Base-by-base conservation (phyloP, 345 rosid genomes). In the Lepidium africanum region DNA sequence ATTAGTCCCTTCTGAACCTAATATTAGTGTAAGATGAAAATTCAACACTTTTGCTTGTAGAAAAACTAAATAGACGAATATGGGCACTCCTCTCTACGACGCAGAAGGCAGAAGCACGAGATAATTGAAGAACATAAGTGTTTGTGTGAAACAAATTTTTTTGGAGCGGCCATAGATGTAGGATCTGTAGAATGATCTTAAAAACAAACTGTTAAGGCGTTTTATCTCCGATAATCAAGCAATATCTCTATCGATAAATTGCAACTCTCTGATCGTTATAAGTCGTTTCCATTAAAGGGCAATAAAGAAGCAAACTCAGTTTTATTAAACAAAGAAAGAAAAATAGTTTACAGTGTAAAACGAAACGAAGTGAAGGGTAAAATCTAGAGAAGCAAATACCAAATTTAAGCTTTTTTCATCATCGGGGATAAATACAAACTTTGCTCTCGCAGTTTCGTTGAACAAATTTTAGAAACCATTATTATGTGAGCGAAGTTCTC, bases 1-100 rank as follows among this genome's bases (percentile, higher is more conserved):
- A 67, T 54, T 78, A 58, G 72, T 61, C 55, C 58, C 73, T 63
- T 14, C 10, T 38, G 63, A 50, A 70, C 57, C 76, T 80, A 61
- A 7, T 71, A 65, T 19, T 33, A 45, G 33, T 64, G 30, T 35
- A 32, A 59, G 55, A n/a, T 30, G 19, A 10, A 13, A 46, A 65
- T 59, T 16, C 58, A 27, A 64, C 10, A 36, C 42, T 30, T 12
- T 33, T 27, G 32, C 49, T 48, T n/a, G 35, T 52, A 68, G 60
- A 53, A 42, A 38, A 55, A 59, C 43, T 33, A 15, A 27, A 30
- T 15, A 50, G 27, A 21, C 17, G 27, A 50, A 32, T 21, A 50
- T 59, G 66, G 47, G 46, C 21, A 48, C 21, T 48, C 36, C 41
- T 42, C 14, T 13, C 19, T n/a, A 43, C 9, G 10, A 59, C 12